Percentiles rank a stretch among this genome's conserved stretches.
These are phyloP conservation scores for Ogataea ramenticola DNA, from an alignment of 805 yeast genomes.

Conservation along the genomic window DNA sequence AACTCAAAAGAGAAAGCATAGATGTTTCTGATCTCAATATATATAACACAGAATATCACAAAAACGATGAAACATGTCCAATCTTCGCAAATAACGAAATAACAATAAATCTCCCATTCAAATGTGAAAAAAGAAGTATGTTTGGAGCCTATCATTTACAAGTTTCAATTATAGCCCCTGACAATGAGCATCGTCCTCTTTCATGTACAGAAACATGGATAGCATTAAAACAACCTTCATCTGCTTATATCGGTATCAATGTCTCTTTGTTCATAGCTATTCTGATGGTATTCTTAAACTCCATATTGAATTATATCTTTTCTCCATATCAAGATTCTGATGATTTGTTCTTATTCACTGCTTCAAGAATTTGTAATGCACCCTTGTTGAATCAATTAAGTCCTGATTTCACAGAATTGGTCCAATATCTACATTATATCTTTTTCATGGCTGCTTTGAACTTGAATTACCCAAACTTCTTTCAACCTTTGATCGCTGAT, in stretches of 20 bases:
- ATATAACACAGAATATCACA: not conserved
- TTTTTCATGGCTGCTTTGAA: conserved; percentile 49
- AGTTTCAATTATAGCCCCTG: conserved; percentile 36
- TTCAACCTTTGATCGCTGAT: conserved; percentile 44
- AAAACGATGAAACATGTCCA: conserved; percentile 21
- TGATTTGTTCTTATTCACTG: conserved; percentile 42
- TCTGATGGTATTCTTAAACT: conserved; percentile 27
- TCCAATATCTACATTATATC: conserved; percentile 52
- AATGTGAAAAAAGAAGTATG: conserved; percentile 18
- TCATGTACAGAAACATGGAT: conserved; percentile 43
- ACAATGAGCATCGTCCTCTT: conserved; percentile 26
- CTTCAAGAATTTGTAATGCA: conserved; percentile 54
- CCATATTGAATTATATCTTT: conserved; percentile 29
- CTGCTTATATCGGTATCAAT: conserved; percentile 32
- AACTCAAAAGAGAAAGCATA: not conserved
- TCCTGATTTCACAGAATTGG: conserved; percentile 42
- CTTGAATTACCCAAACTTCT: conserved; percentile 55
- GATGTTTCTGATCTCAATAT: too few relatives aligned
- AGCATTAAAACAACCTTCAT: conserved; percentile 37
- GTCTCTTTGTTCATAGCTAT: conserved; percentile 33
- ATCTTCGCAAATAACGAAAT: conserved; percentile 18
- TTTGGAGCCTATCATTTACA: conserved; percentile 39
- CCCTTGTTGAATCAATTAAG: conserved; percentile 47
- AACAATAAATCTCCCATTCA: conserved; percentile 16
- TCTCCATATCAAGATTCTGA: conserved; percentile 56